Conservation (phyloP, 257 asterid genomes). For the Solanum chiquidenum region DNA sequence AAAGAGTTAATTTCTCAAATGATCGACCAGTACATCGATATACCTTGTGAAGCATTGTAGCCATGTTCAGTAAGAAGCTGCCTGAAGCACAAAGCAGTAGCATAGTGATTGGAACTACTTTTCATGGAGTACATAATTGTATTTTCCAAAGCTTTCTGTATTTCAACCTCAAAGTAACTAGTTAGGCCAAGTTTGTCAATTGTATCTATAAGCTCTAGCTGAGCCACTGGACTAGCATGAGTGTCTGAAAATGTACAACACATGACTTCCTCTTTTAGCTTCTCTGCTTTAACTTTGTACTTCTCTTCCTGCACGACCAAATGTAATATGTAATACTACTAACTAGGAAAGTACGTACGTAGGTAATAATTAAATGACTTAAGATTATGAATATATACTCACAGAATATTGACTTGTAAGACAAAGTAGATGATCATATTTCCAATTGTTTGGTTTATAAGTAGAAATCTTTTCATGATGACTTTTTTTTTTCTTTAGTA, state of each 20-base stretch:
- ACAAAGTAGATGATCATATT: not conserved
- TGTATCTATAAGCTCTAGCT: not conserved
- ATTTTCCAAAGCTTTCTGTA: not conserved
- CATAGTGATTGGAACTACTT: constrained; percentile 1
- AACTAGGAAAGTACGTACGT: not conserved
- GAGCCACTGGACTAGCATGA: not conserved
- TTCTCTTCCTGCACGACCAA: constrained; percentile 20
- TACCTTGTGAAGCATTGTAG: constrained; percentile 35
- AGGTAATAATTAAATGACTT: not conserved
- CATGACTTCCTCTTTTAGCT: constrained; percentile 29
- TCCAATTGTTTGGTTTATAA: not conserved
- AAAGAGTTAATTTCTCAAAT: not conserved
- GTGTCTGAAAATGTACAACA: not conserved
- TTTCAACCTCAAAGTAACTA: constrained; percentile 32
- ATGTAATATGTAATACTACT: not conserved
- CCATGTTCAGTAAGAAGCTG: constrained; percentile 40
- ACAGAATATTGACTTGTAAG: not conserved
- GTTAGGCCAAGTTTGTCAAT: constrained; percentile 9
- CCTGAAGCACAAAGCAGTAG: constrained; percentile 26
- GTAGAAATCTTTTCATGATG: not conserved
- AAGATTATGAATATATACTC: not conserved
- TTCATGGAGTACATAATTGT: not conserved
- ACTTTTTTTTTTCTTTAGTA: not conserved
- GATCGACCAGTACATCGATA: not conserved
- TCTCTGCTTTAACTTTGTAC: constrained; percentile 12